phyloP scores from a whole-genome alignment of 371 early-diverging fungal genomes.

The Lichtheimia hyalospora region DNA sequence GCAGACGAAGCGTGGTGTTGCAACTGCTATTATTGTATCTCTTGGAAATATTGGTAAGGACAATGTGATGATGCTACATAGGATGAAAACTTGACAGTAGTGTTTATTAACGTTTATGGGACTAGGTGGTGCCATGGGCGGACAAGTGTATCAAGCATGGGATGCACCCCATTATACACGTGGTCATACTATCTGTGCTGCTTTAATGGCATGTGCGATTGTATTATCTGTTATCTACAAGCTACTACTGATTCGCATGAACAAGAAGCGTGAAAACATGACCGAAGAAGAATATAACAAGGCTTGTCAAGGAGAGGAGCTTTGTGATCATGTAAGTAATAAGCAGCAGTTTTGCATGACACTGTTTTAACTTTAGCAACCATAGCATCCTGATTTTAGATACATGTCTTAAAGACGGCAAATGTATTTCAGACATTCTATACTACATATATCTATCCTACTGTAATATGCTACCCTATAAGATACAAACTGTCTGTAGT shows the following conservation, averaged over 20 bases:
- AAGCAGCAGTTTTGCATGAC: too few relatives aligned
- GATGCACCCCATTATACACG: slow-evolving; percentile 59
- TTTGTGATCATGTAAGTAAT: slow-evolving; percentile 45
- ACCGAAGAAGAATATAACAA: slow-evolving; percentile 41
- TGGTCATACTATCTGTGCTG: slow-evolving; percentile 47
- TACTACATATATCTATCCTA: too few relatives aligned
- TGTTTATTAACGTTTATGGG: background rate
- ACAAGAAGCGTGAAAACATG: slow-evolving; percentile 13
- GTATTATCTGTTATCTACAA: slow-evolving; percentile 46
- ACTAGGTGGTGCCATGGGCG: slow-evolving; percentile 57
- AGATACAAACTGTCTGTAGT: too few relatives aligned
- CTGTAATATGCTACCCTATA: too few relatives aligned
- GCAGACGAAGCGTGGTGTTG: slow-evolving; percentile 65
- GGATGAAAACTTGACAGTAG: background rate
- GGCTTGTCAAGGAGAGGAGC: slow-evolving; percentile 46
- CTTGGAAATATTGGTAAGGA: slow-evolving; percentile 44
- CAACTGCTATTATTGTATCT: slow-evolving; percentile 57
- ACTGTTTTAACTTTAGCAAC: too few relatives aligned
- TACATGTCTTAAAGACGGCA: too few relatives aligned
- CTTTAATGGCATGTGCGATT: slow-evolving; percentile 43
- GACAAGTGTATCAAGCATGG: slow-evolving; percentile 57
- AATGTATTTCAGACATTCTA: too few relatives aligned
- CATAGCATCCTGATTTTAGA: too few relatives aligned
- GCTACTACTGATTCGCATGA: slow-evolving; percentile 22
- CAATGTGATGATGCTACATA: background rate